These are phyloP conservation scores for Debaryomyces subglobosus DNA, from an alignment of 1,139 yeast species.

Conservation along the genomic window DNA sequence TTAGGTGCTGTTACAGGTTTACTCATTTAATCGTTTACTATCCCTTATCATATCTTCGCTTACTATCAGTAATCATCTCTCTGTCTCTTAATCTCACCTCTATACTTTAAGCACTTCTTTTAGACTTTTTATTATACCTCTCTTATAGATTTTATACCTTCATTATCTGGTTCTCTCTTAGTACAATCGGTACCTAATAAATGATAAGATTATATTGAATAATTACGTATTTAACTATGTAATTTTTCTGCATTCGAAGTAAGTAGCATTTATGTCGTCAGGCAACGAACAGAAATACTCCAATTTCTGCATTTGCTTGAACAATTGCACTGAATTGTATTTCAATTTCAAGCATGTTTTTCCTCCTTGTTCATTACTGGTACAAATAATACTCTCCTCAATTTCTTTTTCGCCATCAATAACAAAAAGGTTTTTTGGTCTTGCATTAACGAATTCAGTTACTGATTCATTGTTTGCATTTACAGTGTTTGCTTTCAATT, in stretches of 20 bases:
- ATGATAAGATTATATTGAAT: conserved; percentile 7
- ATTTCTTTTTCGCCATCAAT: conserved; percentile 49
- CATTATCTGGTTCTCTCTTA: conserved; percentile 5
- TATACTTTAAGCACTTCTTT: background rate
- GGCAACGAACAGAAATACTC: conserved; percentile 52
- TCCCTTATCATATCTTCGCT: background rate
- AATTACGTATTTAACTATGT: conserved; percentile 9
- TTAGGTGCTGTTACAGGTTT: conserved; percentile 26
- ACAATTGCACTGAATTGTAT: conserved; percentile 41
- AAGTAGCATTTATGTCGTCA: conserved; percentile 49
- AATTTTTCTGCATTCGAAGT: conserved; percentile 52
- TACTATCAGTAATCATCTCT: background rate
- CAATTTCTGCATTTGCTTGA: conserved; percentile 49
- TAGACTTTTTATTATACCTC: background rate
- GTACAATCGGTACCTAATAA: conserved; percentile 4
- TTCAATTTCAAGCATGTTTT: conserved; percentile 49
- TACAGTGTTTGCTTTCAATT: conserved; percentile 13
- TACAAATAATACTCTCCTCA: conserved; percentile 47
- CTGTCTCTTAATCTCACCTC: background rate
- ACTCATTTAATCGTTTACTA: conserved; percentile 19
- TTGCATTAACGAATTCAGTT: conserved; percentile 22
- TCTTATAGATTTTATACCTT: background rate
- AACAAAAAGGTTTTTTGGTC: conserved; percentile 40
- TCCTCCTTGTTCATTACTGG: conserved; percentile 42
- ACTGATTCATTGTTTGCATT: conserved; percentile 22